Evolutionary conservation across 202 grass and related monocot species (phyloP), one percentile per base, ranked within the genome.

Genomic region (Miscanthus sacchariflorus): DNA sequence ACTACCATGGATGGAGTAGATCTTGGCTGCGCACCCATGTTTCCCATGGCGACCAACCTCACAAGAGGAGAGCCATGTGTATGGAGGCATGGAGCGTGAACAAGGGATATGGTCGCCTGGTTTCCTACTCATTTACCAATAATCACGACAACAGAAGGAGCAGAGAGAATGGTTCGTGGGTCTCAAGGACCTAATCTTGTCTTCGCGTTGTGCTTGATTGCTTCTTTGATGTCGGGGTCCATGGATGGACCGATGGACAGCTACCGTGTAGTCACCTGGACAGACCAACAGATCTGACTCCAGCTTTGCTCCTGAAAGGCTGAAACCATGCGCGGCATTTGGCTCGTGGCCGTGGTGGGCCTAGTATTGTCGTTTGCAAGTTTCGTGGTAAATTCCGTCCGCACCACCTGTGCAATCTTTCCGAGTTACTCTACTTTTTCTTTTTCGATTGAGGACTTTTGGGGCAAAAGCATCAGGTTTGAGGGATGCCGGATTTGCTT

Each of bases 211-310:
- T 52, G 81, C 18, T 63, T 79, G 81, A 72, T 88, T 78, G 49
- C 52, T 52, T 84, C 74, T 83, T 25, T 38, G 68, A 66, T 89
- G 81, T 27, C 27, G 87, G 67, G 74, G 56, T 48, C 67, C 68
- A 67, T 68, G 23, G 43, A 80, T 74, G 74, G 67, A 78, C 69
- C 12, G 44, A 42, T 72, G 39, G 74, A 79, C 19, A 46, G 65
- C 70, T 84, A 85, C 44, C 30, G 87, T 80, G 81, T 84, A 67
- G 87, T 84, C 28, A 14, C 43, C 40, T 44, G 42, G 54, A 80
- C 42, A 74, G 81, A 80, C 87, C 75, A 24, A 84, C 68, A 24
- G 28, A 89, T 89, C 81, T 44, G 72, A 6, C 21, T 43, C 36
- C 7, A 65, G 27, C 67, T 80, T 80, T 74, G 68, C 59, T 66